Conservation (phyloP, 345 rosid species). For the Eucalyptus decipiens region DNA sequence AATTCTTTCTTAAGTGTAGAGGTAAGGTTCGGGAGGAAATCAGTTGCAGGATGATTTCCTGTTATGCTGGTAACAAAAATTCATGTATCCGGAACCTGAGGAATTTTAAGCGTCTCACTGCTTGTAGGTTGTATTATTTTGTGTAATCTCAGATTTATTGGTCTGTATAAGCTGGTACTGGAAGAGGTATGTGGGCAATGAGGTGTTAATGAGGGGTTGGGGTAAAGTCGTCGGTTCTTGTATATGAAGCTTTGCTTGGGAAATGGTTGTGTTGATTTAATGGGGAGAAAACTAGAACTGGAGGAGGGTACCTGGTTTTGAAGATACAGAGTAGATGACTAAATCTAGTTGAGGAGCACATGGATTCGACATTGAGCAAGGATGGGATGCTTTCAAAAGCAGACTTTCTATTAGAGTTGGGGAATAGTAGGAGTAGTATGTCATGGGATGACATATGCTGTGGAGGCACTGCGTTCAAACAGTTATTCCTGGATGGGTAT, state of each 20-base stretch:
- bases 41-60: background rate
- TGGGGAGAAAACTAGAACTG: background rate
- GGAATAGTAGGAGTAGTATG: background rate
- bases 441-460: background rate
- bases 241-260: background rate
- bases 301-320: background rate
- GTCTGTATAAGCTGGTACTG: background rate
- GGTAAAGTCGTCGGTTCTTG: background rate
- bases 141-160: background rate
- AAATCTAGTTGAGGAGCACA: background rate
- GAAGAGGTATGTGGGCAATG: background rate
- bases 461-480: background rate
- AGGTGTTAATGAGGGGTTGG: background rate
- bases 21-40: background rate
- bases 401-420: background rate
- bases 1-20: background rate
- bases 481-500: background rate
- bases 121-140: background rate
- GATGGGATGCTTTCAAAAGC: background rate
- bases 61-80: background rate
- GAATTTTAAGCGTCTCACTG: background rate
- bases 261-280: background rate
- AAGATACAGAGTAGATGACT: background rate
- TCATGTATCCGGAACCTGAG: background rate
- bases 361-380: background rate